Conservation (phyloP, 257 asterid genomes). For the Solanum peruvianum region DNA sequence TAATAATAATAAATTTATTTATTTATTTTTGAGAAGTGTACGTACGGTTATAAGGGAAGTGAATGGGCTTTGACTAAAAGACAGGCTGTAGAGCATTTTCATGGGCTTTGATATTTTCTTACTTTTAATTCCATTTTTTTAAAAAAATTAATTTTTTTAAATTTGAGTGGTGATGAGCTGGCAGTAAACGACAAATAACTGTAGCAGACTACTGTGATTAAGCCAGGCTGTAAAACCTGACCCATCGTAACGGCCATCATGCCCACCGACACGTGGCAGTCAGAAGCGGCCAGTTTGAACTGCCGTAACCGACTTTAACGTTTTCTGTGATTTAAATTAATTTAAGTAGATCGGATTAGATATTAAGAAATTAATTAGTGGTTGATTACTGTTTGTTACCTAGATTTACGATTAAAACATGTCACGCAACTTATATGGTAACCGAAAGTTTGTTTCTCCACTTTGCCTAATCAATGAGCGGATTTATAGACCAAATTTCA, state of each 20-base stretch:
- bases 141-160: neutral
- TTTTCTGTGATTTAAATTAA: neutral
- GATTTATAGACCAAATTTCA: neutral
- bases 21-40: neutral
- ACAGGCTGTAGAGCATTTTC: constrained; percentile 47
- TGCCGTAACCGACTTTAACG: constrained; percentile 2
- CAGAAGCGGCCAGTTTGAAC: constrained; percentile 10
- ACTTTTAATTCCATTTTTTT: neutral
- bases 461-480: neutral
- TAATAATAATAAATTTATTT: constrained; percentile 4
- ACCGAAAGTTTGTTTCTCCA: constrained; percentile 1
- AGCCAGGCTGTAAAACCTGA: constrained; percentile 51
- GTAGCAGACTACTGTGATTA: neutral
- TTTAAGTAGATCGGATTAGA: neutral
- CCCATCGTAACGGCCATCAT: constrained; percentile 43
- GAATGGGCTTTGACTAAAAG: constrained; percentile 30
- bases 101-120: constrained; percentile 20
- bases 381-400: neutral
- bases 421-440: neutral
- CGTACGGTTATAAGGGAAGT: neutral
- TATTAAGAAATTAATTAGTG: neutral
- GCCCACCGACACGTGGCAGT: constrained; percentile 22
- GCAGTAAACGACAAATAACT: constrained; percentile 26
- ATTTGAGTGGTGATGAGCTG: constrained; percentile 2
- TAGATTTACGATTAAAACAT: neutral